These are phyloP conservation scores for Rosa lucieae DNA, from an alignment of 306 rosid species.

Conservation along the genomic window DNA sequence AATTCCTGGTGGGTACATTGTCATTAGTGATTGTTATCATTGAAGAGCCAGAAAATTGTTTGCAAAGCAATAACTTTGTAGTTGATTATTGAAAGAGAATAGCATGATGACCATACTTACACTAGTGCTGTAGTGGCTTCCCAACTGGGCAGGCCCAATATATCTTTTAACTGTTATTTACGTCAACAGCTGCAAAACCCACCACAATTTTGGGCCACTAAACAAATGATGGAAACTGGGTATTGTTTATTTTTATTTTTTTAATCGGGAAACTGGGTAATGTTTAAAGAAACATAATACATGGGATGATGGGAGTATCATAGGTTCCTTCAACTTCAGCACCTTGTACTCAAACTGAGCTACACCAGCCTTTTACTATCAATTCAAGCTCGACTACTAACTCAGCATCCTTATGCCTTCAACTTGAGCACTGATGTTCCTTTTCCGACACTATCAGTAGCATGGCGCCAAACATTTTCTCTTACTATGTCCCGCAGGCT, in stretches of 20 bases:
- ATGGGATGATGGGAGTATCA: no score
- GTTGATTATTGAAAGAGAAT: neutral
- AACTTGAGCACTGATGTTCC: neutral
- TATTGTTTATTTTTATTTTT: neutral
- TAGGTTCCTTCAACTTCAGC: neutral
- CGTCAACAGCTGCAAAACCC: neutral
- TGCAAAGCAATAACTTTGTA: neutral
- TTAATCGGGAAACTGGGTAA: no score
- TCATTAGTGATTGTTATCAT: neutral
- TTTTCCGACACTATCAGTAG: neutral
- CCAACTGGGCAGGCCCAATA: neutral
- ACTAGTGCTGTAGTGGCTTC: neutral
- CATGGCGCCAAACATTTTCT: neutral
- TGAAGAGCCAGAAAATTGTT: neutral
- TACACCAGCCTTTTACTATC: neutral
- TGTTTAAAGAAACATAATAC: neutral
- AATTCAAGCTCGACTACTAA: neutral
- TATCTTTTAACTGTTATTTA: neutral
- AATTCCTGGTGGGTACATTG: neutral
- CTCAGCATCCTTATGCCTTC: neutral
- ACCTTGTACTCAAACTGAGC: neutral
- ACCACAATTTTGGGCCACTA: neutral
- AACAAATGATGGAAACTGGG: neutral
- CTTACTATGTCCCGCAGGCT: neutral
- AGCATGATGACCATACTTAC: neutral